Conservation (phyloP, 352 stramenopile species). For the Pythium scleroteichum region DNA sequence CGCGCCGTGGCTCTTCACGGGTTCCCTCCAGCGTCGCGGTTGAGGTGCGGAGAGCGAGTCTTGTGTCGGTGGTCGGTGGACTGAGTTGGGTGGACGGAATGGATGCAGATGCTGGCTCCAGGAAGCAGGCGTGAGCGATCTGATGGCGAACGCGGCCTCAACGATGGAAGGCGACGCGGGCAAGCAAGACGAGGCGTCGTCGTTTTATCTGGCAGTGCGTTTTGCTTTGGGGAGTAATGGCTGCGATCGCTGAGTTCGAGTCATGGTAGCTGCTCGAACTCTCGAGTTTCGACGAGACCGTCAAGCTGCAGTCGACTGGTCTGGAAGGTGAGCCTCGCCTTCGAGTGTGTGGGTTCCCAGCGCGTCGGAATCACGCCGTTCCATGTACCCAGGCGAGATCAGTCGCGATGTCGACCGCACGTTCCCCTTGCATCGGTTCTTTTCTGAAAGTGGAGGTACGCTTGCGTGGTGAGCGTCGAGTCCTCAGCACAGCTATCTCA, state of each 20-base stretch:
- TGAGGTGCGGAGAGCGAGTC: neutral
- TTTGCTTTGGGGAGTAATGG: neutral
- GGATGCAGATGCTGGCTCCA: conserved; percentile 22
- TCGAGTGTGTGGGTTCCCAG: no score
- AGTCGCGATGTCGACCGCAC: conserved; percentile 70
- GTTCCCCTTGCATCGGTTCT: conserved; percentile 62
- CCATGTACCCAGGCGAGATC: conserved; percentile 55
- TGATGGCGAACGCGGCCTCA: conserved; percentile 17
- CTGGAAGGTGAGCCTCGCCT: conserved; percentile 47
- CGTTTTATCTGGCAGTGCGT: conserved; percentile 20
- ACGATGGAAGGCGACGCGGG: conserved; percentile 29
- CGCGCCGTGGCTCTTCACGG: conserved; percentile 13
- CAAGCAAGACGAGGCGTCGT: conserved; percentile 12
- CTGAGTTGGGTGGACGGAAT: neutral
- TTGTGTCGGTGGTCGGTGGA: neutral
- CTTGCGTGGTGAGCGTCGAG: neutral
- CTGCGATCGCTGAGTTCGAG: neutral
- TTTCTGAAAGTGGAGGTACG: conserved; percentile 35
- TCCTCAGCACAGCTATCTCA: no score
- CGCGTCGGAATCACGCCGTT: no score
- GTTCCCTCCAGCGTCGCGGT: conserved; percentile 3
- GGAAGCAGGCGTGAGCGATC: conserved; percentile 15
- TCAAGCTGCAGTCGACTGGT: conserved; percentile 45
- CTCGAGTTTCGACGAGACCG: conserved; percentile 33
- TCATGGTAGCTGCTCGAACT: conserved; percentile 44